Base-by-base conservation (phyloP, 192 early-diverging fungal species). In the Coemansia sp. region DNA sequence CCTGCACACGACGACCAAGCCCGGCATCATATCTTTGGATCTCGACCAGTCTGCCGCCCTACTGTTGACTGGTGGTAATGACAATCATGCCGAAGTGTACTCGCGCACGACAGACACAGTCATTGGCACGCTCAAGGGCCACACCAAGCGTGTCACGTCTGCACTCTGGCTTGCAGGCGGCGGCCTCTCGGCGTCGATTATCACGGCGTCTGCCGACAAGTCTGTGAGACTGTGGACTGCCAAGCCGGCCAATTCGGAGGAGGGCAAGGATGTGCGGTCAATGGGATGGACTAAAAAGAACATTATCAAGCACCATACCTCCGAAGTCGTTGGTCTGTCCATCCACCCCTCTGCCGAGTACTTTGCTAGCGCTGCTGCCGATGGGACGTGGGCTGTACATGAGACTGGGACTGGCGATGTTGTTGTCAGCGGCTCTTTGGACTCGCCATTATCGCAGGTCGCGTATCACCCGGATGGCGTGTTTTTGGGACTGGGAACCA, bases 401-500 rank as follows among this genome's bases (percentile, higher is more conserved):
- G 90, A 94, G 43, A 64, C 95, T 55, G 61, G 22, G 8, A 86
- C 84, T n/a, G 75, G 75, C 33, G 41, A 39, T 10, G 73, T 71
- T 0, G 50, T 79, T 29, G 55, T 79, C 20, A 47, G 64, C 2
- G 75, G 61, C 24, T 44, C 38, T 1, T 62, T 83, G n/a, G 76
- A 78, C 16, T 63, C 81, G 9, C 73, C 55, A 1, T 62, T 82
- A 16, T 55, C 83, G 13, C 24, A 63, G 36, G 64, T 76, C 12
- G 72, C 73, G n/a, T 94, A 97, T 86, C 97, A 98, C 80, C 96
- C 96, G 2, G 97, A 99, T 76, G 96, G 95, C 70, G 80, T 92
- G 62, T 89, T 99, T 52, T 67, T 96, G 29, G 96, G 86, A 11
- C 89, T 94, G 5, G 95, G 92, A 47, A 91, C 90, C 0, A 61